Base-by-base conservation (phyloP, 257 asterid genomes). In the Asclepias syriaca region DNA sequence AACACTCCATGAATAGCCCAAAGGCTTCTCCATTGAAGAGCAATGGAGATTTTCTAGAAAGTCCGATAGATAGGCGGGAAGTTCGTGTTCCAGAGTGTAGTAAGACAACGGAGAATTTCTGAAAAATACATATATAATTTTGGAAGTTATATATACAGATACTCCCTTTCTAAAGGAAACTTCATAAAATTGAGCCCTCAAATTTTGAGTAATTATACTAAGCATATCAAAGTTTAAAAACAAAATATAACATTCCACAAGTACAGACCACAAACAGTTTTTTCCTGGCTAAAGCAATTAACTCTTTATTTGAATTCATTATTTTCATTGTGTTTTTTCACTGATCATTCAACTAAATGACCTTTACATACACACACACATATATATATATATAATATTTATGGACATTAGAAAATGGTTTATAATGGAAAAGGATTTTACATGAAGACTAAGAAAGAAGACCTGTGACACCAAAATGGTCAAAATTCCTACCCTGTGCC, bases 321-420 rank as follows among this genome's bases (percentile, higher is more conserved):
- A 21, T 55, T 15, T 16, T 3, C 66, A 15, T 32, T 15, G 3
- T 16, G 19, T n/a, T 37, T 39, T 14, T 27, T 16, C n/a, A 12
- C 15, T 1, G 27, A 3, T 56, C 24, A 15, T 70, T 57, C 2
- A 54, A 27, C 49, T 45, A 39, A 50, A 61, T 60, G 32, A 18
- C 65, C 56, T 51, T 50, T 9, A 13, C 12, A 57, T 57, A 37
- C 19, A 9, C 2, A 14, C 9, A 43, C 7, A 40, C 46, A 32
- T 34, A 34, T 43, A 43, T 9, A 7, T 43, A 43, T 6, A 40
- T 6, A 43, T 43, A 43, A 43, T 43, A 43, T 43, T 6, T 43
- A 27, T 61, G 56, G 54, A 71, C 71, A 32, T 15, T 43, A 51
- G 43, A 27, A 53, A 59, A 39, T 19, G 53, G 37, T 70, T 51